These are phyloP conservation scores for Tulasnella sp. DNA, from an alignment of 768 basidiomycete genomes.

Conservation along the genomic window DNA sequence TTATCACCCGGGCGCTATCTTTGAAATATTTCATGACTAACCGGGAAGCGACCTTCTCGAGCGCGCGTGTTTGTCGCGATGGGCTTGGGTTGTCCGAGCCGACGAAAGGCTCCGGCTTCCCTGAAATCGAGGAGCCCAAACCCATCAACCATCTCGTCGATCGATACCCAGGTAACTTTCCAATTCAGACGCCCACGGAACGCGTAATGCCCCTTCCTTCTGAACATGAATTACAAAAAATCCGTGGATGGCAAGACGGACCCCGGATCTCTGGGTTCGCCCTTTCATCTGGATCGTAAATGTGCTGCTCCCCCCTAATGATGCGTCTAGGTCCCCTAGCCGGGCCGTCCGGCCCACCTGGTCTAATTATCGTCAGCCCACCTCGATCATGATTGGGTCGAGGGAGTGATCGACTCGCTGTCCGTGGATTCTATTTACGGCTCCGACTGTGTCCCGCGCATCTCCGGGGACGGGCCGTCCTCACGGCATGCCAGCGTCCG, in stretches of 20 bases:
- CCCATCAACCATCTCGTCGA: too few relatives aligned
- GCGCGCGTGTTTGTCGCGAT: neutral
- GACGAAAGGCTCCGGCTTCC: neutral
- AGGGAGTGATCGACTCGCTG: too few relatives aligned
- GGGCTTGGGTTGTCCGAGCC: neutral
- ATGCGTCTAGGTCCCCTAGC: neutral
- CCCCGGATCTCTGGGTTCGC: neutral
- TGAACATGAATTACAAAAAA: neutral
- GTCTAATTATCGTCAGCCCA: neutral
- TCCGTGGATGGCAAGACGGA: neutral
- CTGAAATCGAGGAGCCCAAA: neutral
- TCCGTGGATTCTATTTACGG: neutral
- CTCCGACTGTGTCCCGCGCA: neutral
- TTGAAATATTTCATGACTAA: neutral
- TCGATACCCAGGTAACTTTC: neutral
- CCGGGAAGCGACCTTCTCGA: neutral
- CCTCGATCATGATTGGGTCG: neutral
- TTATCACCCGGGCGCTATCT: too few relatives aligned
- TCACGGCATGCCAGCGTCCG: neutral
- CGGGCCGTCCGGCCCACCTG: neutral
- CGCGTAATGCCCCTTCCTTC: neutral
- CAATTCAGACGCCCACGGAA: neutral
- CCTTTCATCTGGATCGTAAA: neutral
- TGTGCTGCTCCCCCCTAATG: too few relatives aligned
- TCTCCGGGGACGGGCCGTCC: neutral